Percentiles rank a stretch among this genome's conserved stretches.
phyloP scores from a whole-genome alignment of 306 rosid genomes.

The Senna tora region DNA sequence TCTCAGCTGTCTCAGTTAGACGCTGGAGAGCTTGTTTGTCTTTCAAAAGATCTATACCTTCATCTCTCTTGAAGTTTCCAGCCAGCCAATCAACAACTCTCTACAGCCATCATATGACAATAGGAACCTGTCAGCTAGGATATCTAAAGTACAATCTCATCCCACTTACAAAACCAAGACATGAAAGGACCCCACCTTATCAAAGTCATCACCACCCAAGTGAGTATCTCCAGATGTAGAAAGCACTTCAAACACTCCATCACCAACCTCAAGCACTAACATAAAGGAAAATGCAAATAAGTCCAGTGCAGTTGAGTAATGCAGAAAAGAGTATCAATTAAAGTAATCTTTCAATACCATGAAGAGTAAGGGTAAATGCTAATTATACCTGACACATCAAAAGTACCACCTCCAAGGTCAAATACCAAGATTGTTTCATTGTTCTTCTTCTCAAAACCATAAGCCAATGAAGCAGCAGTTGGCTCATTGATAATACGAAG shows the following conservation, averaged over 20 bases:
- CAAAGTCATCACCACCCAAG: slow-evolving; percentile 98
- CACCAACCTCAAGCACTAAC: slow-evolving; percentile 93
- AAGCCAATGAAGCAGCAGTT: slow-evolving; percentile 94
- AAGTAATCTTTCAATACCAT: background rate
- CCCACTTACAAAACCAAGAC: background rate
- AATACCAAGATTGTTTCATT: slow-evolving; percentile 94
- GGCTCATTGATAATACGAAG: slow-evolving; percentile 96
- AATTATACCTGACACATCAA: slow-evolving; percentile 87
- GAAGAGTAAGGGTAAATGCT: background rate
- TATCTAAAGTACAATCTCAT: background rate
- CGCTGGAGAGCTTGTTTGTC: slow-evolving; percentile 99
- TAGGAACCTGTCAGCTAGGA: slow-evolving; percentile 1
- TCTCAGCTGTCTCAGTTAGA: slow-evolving; percentile 96
- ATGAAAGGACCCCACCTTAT: slow-evolving; percentile 59
- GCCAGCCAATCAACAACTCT: slow-evolving; percentile 96
- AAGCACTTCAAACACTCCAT: slow-evolving; percentile 95
- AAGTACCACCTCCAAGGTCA: slow-evolving; percentile 99
- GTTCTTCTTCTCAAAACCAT: slow-evolving; percentile 93
- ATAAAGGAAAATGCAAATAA: slow-evolving; percentile 10
- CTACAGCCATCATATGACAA: slow-evolving; percentile 43
- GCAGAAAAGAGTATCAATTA: background rate
- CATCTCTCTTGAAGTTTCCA: slow-evolving; percentile 71
- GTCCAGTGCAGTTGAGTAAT: background rate
- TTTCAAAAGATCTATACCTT: slow-evolving; percentile 88
- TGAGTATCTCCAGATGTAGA: slow-evolving; percentile 98